Evolutionary conservation across 495 filamentous ascomycete species (phyloP), one percentile per base, ranked within the genome.

Genomic region (Annulohypoxylon bovei): DNA sequence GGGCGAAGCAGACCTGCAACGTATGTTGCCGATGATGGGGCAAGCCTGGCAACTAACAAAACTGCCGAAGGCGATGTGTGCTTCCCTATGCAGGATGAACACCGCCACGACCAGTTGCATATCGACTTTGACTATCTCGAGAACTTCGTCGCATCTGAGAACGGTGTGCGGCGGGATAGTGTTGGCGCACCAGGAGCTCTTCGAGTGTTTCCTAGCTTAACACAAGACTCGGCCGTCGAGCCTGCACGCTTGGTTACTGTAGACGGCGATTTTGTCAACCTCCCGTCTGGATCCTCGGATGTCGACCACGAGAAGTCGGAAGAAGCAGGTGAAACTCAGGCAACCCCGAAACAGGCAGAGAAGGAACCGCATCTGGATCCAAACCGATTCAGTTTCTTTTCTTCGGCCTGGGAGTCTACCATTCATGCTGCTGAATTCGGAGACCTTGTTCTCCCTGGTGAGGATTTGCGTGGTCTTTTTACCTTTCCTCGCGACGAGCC

Each of bases 381-480:
- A 14, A 92, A 88, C 77, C 89, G 95, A 0, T 98, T 95, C 78
- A 94, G 93, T 62, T 98, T 98, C 80, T 99, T 99, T 80, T 97
- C 93, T 0, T 97, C 96, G 0, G 92, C 94, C 32, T 89, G 92
- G 72, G 93, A 98, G 73, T 91, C 91, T 32, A 96, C 93, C 4
- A 91, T 98, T 57, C 93, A 98, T 74, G 93, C 95, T 25, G 86
- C 92, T 0, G 92, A 95, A 65, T 83, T 99, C 68, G 94, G 92
- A 22, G 95, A 92, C 66, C 84, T 99, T 11, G 85, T 99, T 35
- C 84, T 95, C 37, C 93, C 94, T 1, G 95, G 93, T 11, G 94
- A 97, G 78, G 91, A 87, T 59, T 91, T 97, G 74, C 89, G 93
- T 11, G 93, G 94, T 39, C 88, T 99, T 6, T 99, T 99, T 76